phyloP scores from a whole-genome alignment of 257 asterid genomes.

The Striga asiatica region DNA sequence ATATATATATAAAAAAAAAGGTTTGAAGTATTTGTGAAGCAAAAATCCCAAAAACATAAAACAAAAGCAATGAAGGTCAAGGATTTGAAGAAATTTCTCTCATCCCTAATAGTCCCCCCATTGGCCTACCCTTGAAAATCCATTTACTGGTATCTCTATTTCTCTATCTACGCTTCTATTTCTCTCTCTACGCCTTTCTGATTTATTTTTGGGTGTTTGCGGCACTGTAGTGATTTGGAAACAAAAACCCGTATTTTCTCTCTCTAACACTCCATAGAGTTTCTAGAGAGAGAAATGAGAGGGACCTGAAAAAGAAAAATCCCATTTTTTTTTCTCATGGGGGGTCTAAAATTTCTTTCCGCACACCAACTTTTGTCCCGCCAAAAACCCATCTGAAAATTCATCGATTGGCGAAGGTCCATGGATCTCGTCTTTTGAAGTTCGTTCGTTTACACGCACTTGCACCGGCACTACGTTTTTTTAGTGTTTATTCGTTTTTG shows the following conservation, averaged over 20 bases:
- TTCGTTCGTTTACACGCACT: slow-evolving; percentile 16
- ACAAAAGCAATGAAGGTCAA: slow-evolving; percentile 9
- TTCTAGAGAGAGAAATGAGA: slow-evolving; percentile 34
- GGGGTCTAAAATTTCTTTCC: slow-evolving; percentile 13
- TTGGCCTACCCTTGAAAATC: slow-evolving; percentile 17
- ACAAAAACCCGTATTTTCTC: slow-evolving; percentile 15
- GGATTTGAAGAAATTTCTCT: slow-evolving; percentile 13
- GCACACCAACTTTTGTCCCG: slow-evolving; percentile 17
- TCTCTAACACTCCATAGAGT: slow-evolving; percentile 10
- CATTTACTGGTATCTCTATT: slow-evolving; percentile 38
- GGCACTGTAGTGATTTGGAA: slow-evolving; percentile 18
- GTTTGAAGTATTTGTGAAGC: background rate
- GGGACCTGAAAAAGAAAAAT: slow-evolving; percentile 33
- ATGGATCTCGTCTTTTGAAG: background rate
- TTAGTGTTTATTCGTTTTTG: slow-evolving; percentile 11
- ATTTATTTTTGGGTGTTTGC: slow-evolving; percentile 8
- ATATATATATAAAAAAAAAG: too few relatives aligned
- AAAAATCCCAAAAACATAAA: background rate
- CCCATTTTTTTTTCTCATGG: background rate
- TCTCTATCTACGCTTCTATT: slow-evolving; percentile 14
- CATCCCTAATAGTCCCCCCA: slow-evolving; percentile 20
- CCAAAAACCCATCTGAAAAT: slow-evolving; percentile 25
- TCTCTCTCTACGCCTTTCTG: too few relatives aligned
- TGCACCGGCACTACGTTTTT: slow-evolving; percentile 13
- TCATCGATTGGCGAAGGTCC: slow-evolving; percentile 14